Percentiles rank a stretch among this genome's conserved stretches.
phyloP scores from a whole-genome alignment of 805 yeast species.

The Candida awuae region DNA sequence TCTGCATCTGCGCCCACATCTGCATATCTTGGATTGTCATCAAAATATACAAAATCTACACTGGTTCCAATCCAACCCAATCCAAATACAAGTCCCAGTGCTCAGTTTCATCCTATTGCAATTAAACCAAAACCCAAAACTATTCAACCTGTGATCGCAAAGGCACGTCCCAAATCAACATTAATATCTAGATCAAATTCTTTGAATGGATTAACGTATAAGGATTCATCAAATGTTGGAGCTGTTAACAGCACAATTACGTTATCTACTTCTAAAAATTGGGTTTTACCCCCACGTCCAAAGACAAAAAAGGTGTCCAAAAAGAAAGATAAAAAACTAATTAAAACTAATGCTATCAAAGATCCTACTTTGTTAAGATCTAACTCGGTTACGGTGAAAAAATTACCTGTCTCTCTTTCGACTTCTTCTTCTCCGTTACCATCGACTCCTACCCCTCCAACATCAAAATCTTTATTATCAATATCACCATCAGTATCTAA shows the following conservation, averaged over 20 bases:
- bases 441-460: neutral
- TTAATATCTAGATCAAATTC: constrained; percentile 5
- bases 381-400: neutral
- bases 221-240: constrained; percentile 1
- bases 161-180: constrained; percentile 3
- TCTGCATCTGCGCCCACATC: neutral
- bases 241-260: constrained; percentile 6
- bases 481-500: neutral
- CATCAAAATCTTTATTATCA: neutral
- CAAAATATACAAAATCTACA: neutral
- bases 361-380: neutral
- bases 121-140: constrained; percentile 25
- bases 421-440: neutral
- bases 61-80: constrained; percentile 5
- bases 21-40: no score
- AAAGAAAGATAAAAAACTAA: constrained; percentile 8
- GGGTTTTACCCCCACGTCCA: constrained; percentile 55
- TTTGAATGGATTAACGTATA: neutral
- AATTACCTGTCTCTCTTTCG: neutral
- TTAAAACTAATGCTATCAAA: neutral
- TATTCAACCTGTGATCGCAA: constrained; percentile 7
- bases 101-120: constrained; percentile 24
- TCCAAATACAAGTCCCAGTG: constrained; percentile 6
- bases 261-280: constrained; percentile 25
- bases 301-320: constrained; percentile 22